Percentiles rank a stretch among this genome's conserved stretches.
phyloP scores from a whole-genome alignment of 106 monocot genomes.

The Apostasia shenzhenica region DNA sequence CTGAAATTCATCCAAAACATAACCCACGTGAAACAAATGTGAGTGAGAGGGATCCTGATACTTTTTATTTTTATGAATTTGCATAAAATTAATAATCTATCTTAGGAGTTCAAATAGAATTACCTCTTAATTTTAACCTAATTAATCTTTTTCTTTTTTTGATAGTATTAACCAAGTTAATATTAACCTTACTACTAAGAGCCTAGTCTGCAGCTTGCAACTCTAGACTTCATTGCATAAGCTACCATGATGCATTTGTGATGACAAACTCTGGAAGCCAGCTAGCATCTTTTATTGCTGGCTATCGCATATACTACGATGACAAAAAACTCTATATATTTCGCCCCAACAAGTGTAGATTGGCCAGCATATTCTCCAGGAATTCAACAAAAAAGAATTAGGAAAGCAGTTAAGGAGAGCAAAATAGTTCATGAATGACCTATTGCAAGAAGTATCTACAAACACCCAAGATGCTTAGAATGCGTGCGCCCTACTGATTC shows the following conservation, averaged over 20 bases:
- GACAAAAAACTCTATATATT: slow-evolving; percentile 55
- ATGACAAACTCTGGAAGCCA: slow-evolving; percentile 96
- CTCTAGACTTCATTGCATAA: slow-evolving; percentile 86
- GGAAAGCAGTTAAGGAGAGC: slow-evolving; percentile 61
- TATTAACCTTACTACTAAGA: no score
- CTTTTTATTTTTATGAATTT: no score
- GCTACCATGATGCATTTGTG: slow-evolving; percentile 82
- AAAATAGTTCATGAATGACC: slow-evolving; percentile 73
- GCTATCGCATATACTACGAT: slow-evolving; percentile 88
- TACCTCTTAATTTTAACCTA: no score
- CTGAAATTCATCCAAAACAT: no score
- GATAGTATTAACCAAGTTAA: no score
- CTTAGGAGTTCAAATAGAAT: no score
- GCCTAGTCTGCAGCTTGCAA: slow-evolving; percentile 49
- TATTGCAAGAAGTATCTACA: slow-evolving; percentile 68
- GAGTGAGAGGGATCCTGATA: no score
- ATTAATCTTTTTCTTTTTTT: no score
- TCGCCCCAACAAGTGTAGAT: slow-evolving; percentile 76
- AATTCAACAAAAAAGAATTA: slow-evolving; percentile 51
- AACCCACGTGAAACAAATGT: no score
- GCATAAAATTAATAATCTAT: no score
- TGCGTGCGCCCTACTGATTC: slow-evolving; percentile 65
- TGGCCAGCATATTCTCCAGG: slow-evolving; percentile 68
- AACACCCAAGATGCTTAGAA: slow-evolving; percentile 70
- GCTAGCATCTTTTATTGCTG: slow-evolving; percentile 73